These are phyloP conservation scores for Penicillium longicatenatum DNA, from an alignment of 495 filamentous ascomycete species.

Conservation along the genomic window DNA sequence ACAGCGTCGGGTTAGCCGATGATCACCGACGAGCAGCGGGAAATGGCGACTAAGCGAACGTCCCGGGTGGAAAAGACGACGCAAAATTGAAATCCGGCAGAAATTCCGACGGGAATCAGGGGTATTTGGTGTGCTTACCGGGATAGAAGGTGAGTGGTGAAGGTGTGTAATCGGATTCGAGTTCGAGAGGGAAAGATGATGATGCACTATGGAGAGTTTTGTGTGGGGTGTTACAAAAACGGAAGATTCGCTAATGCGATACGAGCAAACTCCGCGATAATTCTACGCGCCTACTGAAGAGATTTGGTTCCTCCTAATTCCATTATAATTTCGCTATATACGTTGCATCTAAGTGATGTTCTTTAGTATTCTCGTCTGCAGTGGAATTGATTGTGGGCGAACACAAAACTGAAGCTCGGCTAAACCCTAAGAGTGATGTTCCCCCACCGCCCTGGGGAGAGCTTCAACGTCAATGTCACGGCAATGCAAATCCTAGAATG, in stretches of 20 bases:
- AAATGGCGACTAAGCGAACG: background rate
- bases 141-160: background rate
- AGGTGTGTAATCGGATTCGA: constrained; percentile 4
- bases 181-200: constrained; percentile 7
- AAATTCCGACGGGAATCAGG: background rate
- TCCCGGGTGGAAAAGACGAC: background rate
- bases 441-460: background rate
- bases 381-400: constrained; percentile 27
- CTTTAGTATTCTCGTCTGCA: background rate
- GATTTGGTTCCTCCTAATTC: background rate
- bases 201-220: constrained; percentile 14
- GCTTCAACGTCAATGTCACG: background rate
- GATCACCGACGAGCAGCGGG: constrained; percentile 1
- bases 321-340: background rate
- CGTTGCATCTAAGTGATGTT: background rate
- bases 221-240: constrained; percentile 19
- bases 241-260: constrained; percentile 12
- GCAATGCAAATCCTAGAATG: background rate
- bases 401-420: constrained; percentile 33
- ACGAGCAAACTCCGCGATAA: background rate
- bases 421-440: constrained; percentile 42
- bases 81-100: background rate
- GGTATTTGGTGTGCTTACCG: constrained; percentile 3
- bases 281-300: background rate
- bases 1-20: constrained; percentile 22